Conservation (phyloP, 345 rosid genomes). For the Bretschneidera sinensis region DNA sequence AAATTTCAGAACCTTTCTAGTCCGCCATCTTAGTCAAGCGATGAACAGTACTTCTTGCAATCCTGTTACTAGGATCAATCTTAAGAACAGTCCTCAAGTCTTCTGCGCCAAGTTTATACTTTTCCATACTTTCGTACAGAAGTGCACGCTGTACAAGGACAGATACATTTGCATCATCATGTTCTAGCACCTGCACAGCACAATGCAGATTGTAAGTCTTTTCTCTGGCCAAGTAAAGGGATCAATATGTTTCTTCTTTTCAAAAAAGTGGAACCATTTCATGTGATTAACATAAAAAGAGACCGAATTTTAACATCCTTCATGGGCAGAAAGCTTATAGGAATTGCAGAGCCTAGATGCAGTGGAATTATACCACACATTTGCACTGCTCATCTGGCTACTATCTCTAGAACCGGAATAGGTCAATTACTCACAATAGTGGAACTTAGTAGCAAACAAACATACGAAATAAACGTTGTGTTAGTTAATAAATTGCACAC, state of each 20-base stretch:
- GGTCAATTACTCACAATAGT: too few relatives aligned
- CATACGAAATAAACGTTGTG: too few relatives aligned
- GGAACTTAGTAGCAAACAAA: neutral
- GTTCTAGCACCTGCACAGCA: slow-evolving; percentile 64
- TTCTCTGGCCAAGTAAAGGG: neutral
- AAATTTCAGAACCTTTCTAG: slow-evolving; percentile 21
- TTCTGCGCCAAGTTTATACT: slow-evolving; percentile 94
- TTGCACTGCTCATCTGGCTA: too few relatives aligned
- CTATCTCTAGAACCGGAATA: too few relatives aligned
- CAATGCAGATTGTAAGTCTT: neutral
- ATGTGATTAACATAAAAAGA: neutral
- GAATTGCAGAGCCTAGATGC: too few relatives aligned
- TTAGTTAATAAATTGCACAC: too few relatives aligned
- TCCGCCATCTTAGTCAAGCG: slow-evolving; percentile 82
- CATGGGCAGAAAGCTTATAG: too few relatives aligned
- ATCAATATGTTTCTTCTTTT: neutral
- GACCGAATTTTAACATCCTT: too few relatives aligned
- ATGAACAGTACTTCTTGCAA: slow-evolving; percentile 94
- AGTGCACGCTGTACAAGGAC: slow-evolving; percentile 89
- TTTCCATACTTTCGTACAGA: slow-evolving; percentile 97
- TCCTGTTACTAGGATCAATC: slow-evolving; percentile 81
- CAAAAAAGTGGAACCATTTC: neutral
- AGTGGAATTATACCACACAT: too few relatives aligned
- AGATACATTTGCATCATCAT: slow-evolving; percentile 59
- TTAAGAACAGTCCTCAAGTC: slow-evolving; percentile 88